phyloP scores from a whole-genome alignment of 768 basidiomycete species.

The Auricularia sp. region DNA sequence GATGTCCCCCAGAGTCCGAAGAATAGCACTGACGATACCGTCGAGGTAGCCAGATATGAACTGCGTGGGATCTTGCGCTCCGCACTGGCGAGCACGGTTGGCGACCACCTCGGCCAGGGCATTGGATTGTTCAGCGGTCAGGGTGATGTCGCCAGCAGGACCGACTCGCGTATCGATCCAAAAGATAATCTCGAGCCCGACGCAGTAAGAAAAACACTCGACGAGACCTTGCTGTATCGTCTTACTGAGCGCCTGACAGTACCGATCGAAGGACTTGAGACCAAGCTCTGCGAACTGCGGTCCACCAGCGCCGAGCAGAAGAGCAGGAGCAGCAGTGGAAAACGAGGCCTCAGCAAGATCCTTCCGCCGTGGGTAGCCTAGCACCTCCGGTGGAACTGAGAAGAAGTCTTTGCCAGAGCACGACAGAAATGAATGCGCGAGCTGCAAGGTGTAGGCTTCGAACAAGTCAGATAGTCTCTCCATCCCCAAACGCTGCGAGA shows the following conservation, averaged over 20 bases:
- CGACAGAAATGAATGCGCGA: slow-evolving; percentile 56
- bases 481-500: slow-evolving; percentile 61
- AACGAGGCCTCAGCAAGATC: slow-evolving; percentile 63
- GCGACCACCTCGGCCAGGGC: neutral
- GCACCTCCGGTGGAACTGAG: slow-evolving; percentile 49
- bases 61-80: slow-evolving; percentile 1
- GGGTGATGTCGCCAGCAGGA: neutral
- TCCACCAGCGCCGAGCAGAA: slow-evolving; percentile 36
- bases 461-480: slow-evolving; percentile 53
- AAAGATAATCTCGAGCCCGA: slow-evolving; percentile 19
- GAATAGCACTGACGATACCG: slow-evolving; percentile 44
- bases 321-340: slow-evolving; percentile 53
- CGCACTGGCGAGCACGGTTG: neutral
- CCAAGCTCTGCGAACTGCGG: slow-evolving; percentile 19
- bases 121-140: neutral
- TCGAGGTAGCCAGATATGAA: slow-evolving; percentile 38
- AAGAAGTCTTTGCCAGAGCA: slow-evolving; percentile 39
- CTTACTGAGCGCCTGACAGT: slow-evolving; percentile 11
- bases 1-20: slow-evolving; percentile 59
- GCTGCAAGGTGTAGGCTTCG: slow-evolving; percentile 65
- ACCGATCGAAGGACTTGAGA: slow-evolving; percentile 15
- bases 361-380: slow-evolving; percentile 64
- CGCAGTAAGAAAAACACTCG: neutral
- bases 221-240: neutral
- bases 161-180: neutral